Conservation (phyloP, 2,329 filamentous ascomycete genomes). For the Scedosporium aurantiacum region DNA sequence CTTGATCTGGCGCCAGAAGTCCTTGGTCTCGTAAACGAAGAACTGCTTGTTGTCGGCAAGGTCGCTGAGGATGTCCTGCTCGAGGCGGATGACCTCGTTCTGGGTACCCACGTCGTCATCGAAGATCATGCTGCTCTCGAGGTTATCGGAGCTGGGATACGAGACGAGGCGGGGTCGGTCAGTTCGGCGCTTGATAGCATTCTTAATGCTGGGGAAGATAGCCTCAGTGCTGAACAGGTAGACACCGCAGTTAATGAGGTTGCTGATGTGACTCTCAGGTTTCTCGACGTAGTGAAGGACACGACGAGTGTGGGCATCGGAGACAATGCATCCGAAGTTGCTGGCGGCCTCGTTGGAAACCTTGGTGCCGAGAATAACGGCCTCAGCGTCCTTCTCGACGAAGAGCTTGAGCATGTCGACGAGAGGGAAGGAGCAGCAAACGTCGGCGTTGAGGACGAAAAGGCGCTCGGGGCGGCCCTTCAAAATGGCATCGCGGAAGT, state of each 20-base stretch:
- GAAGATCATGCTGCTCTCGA: constrained; percentile 53
- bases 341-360: constrained; percentile 83
- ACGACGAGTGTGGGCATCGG: constrained; percentile 82
- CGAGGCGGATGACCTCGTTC: constrained; percentile 82
- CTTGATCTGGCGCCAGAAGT: constrained; percentile 99
- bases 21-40: constrained; percentile 96
- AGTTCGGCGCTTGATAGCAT: constrained; percentile 87
- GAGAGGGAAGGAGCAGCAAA: constrained; percentile 96
- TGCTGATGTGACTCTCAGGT: constrained; percentile 93
- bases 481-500: constrained; percentile 97
- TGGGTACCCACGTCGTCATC: constrained; percentile 60
- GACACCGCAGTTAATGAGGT: constrained; percentile 98
- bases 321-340: constrained; percentile 98
- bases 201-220: constrained; percentile 92
- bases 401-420: constrained; percentile 92
- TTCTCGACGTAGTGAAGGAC: constrained; percentile 99
- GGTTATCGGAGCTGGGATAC: constrained; percentile 93
- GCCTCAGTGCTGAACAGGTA: constrained; percentile 94
- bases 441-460: constrained; percentile 95
- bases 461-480: constrained; percentile 91
- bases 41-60: constrained; percentile 96
- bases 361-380: constrained; percentile 86
- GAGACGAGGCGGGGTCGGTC: constrained; percentile 83
- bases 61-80: constrained; percentile 93
- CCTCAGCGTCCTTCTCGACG: constrained; percentile 90